A percentile compares a stretch with the other conserved stretches of the same genome.
Conservation (phyloP, 2,329 filamentous ascomycete species). For the Epichloe sp. region DNA sequence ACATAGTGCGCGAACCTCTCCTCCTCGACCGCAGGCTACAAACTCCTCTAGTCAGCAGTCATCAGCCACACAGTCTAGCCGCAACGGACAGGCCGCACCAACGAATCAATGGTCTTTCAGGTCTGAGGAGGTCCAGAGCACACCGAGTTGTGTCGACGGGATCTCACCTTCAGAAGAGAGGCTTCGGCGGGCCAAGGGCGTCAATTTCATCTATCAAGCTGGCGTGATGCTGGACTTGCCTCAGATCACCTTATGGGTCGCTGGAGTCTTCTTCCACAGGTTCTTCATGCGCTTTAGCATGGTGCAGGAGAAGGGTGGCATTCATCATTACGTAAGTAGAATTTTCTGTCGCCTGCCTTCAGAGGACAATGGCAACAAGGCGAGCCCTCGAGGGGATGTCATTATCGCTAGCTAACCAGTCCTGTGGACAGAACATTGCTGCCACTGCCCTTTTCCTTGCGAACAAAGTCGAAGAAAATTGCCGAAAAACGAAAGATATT, state of each 20-base stretch:
- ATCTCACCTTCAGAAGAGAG: constrained; percentile 66
- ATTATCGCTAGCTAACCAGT: not conserved
- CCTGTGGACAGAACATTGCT: constrained; percentile 52
- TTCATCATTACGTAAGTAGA: constrained; percentile 76
- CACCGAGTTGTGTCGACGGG: constrained; percentile 76
- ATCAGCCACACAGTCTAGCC: constrained; percentile 23
- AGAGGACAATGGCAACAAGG: not conserved
- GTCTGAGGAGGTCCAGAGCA: constrained; percentile 65
- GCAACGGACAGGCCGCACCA: constrained; percentile 22
- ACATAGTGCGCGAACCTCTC: constrained; percentile 40
- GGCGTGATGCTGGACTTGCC: constrained; percentile 86
- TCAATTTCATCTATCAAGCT: constrained; percentile 93
- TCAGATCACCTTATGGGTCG: constrained; percentile 83
- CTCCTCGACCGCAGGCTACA: constrained; percentile 35
- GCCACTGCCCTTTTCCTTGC: constrained; percentile 87
- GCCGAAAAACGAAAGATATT: constrained; percentile 86
- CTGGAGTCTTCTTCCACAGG: constrained; percentile 86
- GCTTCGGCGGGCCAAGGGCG: constrained; percentile 71
- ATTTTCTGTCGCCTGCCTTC: not conserved
- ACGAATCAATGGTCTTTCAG: constrained; percentile 79
- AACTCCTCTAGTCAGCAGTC: constrained; percentile 30
- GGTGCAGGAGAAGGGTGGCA: constrained; percentile 59
- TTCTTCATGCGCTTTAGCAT: constrained; percentile 88
- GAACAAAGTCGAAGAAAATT: constrained; percentile 95
- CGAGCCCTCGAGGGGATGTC: not conserved